phyloP scores from a whole-genome alignment of 1,284 basidiomycete genomes.

The Coniferiporia weirii region DNA sequence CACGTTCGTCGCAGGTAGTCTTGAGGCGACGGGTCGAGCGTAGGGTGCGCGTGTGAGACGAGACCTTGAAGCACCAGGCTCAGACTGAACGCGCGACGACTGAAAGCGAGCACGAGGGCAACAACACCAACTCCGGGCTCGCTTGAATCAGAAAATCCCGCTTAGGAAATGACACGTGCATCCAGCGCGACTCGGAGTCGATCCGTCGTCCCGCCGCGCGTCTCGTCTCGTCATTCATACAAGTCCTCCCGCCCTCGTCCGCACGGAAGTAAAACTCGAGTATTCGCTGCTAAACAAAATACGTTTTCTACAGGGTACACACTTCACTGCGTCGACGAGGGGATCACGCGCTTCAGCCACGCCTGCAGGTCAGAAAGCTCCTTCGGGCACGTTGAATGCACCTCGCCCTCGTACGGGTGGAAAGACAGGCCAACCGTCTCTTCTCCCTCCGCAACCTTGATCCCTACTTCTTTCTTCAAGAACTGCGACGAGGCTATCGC shows the following conservation, averaged over 20 bases:
- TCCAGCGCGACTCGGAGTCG: not conserved
- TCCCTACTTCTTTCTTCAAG: slow-evolving; percentile 45
- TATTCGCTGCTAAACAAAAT: no score
- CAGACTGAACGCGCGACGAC: not conserved
- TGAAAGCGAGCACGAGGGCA: slow-evolving; percentile 9
- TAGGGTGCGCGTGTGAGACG: not conserved
- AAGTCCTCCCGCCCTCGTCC: no score
- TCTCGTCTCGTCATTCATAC: no score
- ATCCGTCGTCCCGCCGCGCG: not conserved
- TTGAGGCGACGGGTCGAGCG: not conserved
- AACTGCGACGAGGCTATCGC: slow-evolving; percentile 42
- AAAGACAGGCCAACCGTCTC: slow-evolving; percentile 49
- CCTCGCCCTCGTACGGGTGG: slow-evolving; percentile 53
- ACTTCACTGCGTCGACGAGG: no score
- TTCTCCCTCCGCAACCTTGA: slow-evolving; percentile 29
- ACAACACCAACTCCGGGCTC: not conserved
- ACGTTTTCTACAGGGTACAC: no score
- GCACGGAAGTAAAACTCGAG: no score
- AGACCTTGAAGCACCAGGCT: not conserved
- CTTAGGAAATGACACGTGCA: not conserved
- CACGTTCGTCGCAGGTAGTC: no score
- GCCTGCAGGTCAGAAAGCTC: slow-evolving; percentile 62
- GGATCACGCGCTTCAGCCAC: slow-evolving; percentile 50
- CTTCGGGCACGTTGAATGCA: slow-evolving; percentile 54
- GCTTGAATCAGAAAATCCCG: not conserved